A percentile compares a stretch with the other conserved stretches of the same genome.
phyloP scores from a whole-genome alignment of 2,329 filamentous ascomycete genomes.

The Beauveria varroae region DNA sequence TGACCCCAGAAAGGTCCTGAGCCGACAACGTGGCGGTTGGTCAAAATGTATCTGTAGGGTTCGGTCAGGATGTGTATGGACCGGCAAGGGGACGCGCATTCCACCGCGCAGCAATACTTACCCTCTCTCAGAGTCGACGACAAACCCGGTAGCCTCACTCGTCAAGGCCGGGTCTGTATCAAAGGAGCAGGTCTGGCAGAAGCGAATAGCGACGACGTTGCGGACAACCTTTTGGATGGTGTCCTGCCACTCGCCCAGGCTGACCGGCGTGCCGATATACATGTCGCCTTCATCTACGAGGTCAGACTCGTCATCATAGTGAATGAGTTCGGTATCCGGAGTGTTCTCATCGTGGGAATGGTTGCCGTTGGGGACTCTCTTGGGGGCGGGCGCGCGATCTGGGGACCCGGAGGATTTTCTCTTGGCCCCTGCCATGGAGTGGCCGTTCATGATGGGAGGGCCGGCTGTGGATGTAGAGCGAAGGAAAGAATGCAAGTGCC shows the following conservation, averaged over 20 bases:
- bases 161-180: slow-evolving; percentile 93
- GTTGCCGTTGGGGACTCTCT: slow-evolving; percentile 38
- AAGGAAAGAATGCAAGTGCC: neutral
- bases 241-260: slow-evolving; percentile 72
- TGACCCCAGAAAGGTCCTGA: slow-evolving; percentile 97
- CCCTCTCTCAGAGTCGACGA: slow-evolving; percentile 89
- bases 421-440: slow-evolving; percentile 37
- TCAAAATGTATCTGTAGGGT: slow-evolving; percentile 61
- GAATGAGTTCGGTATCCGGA: slow-evolving; percentile 31
- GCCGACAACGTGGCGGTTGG: slow-evolving; percentile 88
- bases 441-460: slow-evolving; percentile 35
- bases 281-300: slow-evolving; percentile 32
- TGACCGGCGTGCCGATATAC: slow-evolving; percentile 31
- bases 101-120: slow-evolving; percentile 32
- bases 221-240: slow-evolving; percentile 91
- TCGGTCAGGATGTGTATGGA: neutral
- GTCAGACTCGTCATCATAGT: slow-evolving; percentile 35
- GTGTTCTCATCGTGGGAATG: slow-evolving; percentile 43
- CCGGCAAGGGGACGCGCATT: neutral
- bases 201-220: slow-evolving; percentile 97
- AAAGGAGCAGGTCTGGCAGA: slow-evolving; percentile 96
- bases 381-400: slow-evolving; percentile 27
- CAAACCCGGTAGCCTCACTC: slow-evolving; percentile 94
- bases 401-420: slow-evolving; percentile 42
- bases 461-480: neutral